A percentile compares a stretch with the other conserved stretches of the same genome.
Conservation (phyloP, 164 flowering plant genomes). For the Macadamia integrifolia region DNA sequence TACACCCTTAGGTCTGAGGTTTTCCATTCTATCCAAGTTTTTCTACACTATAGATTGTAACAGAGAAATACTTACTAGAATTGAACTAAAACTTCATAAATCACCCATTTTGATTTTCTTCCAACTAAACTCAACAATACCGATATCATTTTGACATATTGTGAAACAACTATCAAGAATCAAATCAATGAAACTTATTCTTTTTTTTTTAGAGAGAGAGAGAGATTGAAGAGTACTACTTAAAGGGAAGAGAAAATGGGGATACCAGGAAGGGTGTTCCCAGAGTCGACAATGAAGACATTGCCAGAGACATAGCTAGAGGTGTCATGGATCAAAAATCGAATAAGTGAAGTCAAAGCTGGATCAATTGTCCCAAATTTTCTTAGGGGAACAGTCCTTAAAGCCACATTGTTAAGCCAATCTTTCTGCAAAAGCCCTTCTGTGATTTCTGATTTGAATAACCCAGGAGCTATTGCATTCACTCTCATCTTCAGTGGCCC, state of each 20-base stretch:
- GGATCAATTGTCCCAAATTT: slow-evolving; percentile 29
- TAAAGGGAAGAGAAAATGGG: slow-evolving; percentile 40
- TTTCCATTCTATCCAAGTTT: not conserved
- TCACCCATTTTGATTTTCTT: no score
- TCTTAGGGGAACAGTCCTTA: slow-evolving; percentile 32
- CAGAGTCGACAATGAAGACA: slow-evolving; percentile 35
- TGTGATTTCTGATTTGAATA: slow-evolving; percentile 40
- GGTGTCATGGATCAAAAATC: slow-evolving; percentile 39
- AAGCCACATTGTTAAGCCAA: slow-evolving; percentile 34
- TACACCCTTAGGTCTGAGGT: no score
- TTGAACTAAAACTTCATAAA: no score
- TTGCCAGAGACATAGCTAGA: slow-evolving; percentile 39
- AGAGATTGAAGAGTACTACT: not conserved
- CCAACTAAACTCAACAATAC: no score
- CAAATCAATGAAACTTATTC: no score
- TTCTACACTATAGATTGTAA: no score
- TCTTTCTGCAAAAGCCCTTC: slow-evolving; percentile 30
- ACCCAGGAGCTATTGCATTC: slow-evolving; percentile 35
- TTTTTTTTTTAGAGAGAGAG: not conserved
- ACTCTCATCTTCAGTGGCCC: slow-evolving; percentile 33
- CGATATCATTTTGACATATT: no score
- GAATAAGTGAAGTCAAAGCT: slow-evolving; percentile 40
- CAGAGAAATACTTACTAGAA: no score
- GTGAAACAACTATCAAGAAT: no score
- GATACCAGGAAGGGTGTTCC: slow-evolving; percentile 38